Evolutionary conservation across 495 filamentous ascomycete genomes (phyloP), one percentile per base, ranked within the genome.

Genomic region (Lineolata rhizophorae): DNA sequence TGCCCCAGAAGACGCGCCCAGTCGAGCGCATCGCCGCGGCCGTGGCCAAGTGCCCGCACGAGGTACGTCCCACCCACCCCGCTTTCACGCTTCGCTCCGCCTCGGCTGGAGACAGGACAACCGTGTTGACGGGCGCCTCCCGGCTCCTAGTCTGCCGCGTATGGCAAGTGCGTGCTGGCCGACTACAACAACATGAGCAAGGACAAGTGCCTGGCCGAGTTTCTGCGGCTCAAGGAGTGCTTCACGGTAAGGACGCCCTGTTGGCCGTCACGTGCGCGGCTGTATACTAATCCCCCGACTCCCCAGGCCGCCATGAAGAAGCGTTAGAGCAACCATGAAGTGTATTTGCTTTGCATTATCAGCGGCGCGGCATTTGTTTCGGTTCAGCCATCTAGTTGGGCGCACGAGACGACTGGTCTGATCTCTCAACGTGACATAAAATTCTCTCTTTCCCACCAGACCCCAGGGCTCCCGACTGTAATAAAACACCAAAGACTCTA

Each of bases 151-250:
- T 72, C 76, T 31, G 62, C 80, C 5, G 62, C 65, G 11, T 99
- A 95, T 45, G 87, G 87, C 31, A 83, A 83, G 61, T 99, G 87
- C 49, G 68, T 99, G 35, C 61, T 87, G 20, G 67, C 67, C 5
- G 85, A 99, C 48, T 95, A 90, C 53, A 84, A 83, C 46, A 69
- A 79, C 15, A 69, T 94, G 3, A 65, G 84, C 40, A 91, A 91
- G 42, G 81, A 94, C 50, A 82, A 85, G 60, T 99, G 87, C 46
- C 59, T 62, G 2, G 69, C 67, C 30, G 81, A 94, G 46, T 95
- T 99, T 37, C 53, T 91, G 51, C 67, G 54, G 40, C 50, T 95
- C 30, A 92, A 92, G 52, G 62, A 94, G 38, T 99, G 87, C 51
- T 84, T 76, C 44, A 39, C 87, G 43, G 84, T 94, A 62, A 50